These are phyloP conservation scores for Prunus mongolica DNA, from an alignment of 306 rosid genomes.

Conservation along the genomic window DNA sequence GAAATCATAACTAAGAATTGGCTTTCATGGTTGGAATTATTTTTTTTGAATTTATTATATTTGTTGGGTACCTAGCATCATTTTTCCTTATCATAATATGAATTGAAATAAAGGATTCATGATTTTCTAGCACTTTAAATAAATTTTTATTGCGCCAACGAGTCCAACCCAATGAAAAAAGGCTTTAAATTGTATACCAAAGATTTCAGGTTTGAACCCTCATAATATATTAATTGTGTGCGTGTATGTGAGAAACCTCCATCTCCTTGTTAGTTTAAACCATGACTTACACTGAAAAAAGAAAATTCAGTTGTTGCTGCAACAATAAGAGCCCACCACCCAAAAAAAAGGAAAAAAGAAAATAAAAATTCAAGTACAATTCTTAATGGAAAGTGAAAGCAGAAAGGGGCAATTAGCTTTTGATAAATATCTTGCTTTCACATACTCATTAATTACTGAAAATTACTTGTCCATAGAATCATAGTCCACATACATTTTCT, in stretches of 20 bases:
- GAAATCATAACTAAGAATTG: neutral
- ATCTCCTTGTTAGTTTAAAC: too few species aligned
- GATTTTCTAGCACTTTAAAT: neutral
- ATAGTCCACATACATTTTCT: slow-evolving; percentile 20
- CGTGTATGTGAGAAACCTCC: accelerated
- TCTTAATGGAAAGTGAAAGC: neutral
- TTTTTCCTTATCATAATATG: too few species aligned
- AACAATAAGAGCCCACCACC: too few species aligned
- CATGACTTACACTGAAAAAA: too few species aligned
- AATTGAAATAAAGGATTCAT: neutral
- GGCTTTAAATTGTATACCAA: accelerated
- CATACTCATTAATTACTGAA: neutral
- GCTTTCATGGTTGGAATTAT: too few species aligned
- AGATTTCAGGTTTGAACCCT: accelerated
- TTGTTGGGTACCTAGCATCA: too few species aligned
- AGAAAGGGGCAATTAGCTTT: neutral
- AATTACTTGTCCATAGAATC: neutral
- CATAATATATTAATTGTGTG: too few species aligned
- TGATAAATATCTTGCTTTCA: slow-evolving; percentile 14
- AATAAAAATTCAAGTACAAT: too few species aligned
- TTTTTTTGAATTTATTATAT: too few species aligned
- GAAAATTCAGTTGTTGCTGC: too few species aligned
- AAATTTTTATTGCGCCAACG: accelerated
- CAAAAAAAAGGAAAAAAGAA: too few species aligned
- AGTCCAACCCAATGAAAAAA: too few species aligned